A percentile compares a stretch with the other conserved stretches of the same genome.
Conservation (phyloP, 2,329 filamentous ascomycete genomes). For the Aureobasidium sp. region DNA sequence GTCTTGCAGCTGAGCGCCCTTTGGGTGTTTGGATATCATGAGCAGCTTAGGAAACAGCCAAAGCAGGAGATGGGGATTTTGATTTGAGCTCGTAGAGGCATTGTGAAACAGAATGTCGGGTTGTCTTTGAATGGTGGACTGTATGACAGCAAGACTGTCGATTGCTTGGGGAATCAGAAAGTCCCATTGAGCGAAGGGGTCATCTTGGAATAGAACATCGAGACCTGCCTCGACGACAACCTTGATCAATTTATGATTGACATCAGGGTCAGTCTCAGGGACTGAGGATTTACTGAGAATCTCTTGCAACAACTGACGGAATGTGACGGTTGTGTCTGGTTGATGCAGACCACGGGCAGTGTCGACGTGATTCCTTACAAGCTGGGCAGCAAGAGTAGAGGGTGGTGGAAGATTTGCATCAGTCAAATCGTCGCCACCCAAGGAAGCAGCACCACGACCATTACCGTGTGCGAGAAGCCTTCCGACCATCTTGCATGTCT, state of each 20-base stretch:
- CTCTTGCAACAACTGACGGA: slow-evolving; percentile 66
- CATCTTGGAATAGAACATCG: slow-evolving; percentile 59
- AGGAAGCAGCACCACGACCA: slow-evolving; percentile 23
- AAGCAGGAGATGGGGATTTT: slow-evolving; percentile 42
- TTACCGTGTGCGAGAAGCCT: slow-evolving; percentile 9
- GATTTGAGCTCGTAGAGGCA: slow-evolving; percentile 1
- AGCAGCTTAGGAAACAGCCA: slow-evolving; percentile 50
- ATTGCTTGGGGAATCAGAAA: slow-evolving; percentile 53
- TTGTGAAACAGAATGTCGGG: slow-evolving; percentile 56
- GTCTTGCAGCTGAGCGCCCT: slow-evolving; percentile 35
- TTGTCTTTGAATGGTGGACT: slow-evolving; percentile 66
- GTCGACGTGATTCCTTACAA: slow-evolving; percentile 68
- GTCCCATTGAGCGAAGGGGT: slow-evolving; percentile 57
- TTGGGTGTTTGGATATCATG: slow-evolving; percentile 38
- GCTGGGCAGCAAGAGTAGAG: slow-evolving; percentile 80
- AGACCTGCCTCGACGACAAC: slow-evolving; percentile 76
- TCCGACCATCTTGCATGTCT: slow-evolving; percentile 18
- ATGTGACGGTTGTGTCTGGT: slow-evolving; percentile 46
- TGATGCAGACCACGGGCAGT: slow-evolving; percentile 26
- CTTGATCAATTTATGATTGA: slow-evolving; percentile 80
- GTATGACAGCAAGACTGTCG: slow-evolving; percentile 72
- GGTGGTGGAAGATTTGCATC: slow-evolving; percentile 43
- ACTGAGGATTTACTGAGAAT: slow-evolving; percentile 44
- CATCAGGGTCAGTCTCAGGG: slow-evolving; percentile 59
- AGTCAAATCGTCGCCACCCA: slow-evolving; percentile 18